Base-by-base conservation (phyloP, 2,329 filamentous ascomycete species). In the Parafenestella ontariensis region DNA sequence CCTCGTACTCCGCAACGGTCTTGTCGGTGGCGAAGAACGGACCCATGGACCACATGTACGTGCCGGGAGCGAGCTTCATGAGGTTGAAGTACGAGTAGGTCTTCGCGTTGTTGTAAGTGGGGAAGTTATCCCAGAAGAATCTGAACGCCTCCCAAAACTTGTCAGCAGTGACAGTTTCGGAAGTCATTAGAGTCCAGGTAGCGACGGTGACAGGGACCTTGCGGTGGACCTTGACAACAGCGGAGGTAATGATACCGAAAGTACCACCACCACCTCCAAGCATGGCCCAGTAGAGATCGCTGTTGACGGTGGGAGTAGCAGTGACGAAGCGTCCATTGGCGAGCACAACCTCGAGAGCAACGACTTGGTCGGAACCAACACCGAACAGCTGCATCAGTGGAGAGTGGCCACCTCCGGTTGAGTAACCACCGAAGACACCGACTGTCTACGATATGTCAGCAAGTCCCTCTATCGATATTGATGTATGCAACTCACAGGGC, bases 191-290 rank as follows among this genome's bases (percentile, higher is more conserved):
- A 1, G 71, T 73, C 46, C 68, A 70, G 61, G 70, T 74, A 5
- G 74, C 72, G 1, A 60, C 57, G 4, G 71, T 70, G 1, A 69
- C 70, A 3, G 69, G 66, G 3, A 68, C 54, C 31, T 71, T 71
- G 9, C 67, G 68, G 28, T 72, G 69, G n/a, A 69, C 64, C 23
- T 54, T 50, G 5, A 62, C 55, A 15, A 64, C 60, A 2, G 61
- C 53, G 5, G 58, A 60, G 2, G 60, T 61, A 0, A 67, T 58
- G n/a, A 66, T 47, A 10, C 64, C 65, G 17, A 59, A 68, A 0
- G 64, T 64, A 4, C 49, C 46, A 3, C 62, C 65, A 33, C 65
- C 65, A 6, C 64, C 65, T 2, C 65, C 62, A 15, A 56, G 46
- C 3, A 63, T 41, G 10, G 60, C 59, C 62, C 58, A 61, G 41